Base-by-base conservation (phyloP, 441 rosid genomes). In the Eruca vesicaria region DNA sequence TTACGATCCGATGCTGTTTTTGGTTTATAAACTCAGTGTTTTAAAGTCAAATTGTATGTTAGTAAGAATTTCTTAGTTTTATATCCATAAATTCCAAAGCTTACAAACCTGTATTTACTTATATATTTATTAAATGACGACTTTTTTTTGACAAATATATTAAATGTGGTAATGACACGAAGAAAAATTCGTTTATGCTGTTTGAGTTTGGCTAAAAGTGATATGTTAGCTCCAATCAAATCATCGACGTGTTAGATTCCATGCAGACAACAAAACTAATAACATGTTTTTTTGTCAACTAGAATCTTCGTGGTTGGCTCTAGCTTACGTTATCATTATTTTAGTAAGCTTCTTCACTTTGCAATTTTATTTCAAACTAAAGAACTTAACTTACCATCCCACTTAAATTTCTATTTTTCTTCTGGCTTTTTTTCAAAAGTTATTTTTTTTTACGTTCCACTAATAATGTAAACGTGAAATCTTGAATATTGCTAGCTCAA, bases 171-270 rank as follows among this genome's bases (percentile, higher is more conserved):
- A 18, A 12, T 29, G 62, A 53, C 62, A 33, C 19, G 53, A 50
- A 50, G n/a, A 26, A 16, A 63, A 26, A 23, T 72, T 63, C 1
- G 28, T 14, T 15, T 16, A 18, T 7, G 26, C 31, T 50, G 29
- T 73, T 74, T 43, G 19, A 41, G 66, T 74, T 64, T 32, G 60
- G 66, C 48, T 64, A 66, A 66, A 73, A 74, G 61, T 68, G 14
- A 66, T 72, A 50, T 50, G 68, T 33, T 50, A 71, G 36, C 66
- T 31, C 53, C 68, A 53, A 68, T 59, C 56, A 68, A 68, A 62
- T 68, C 63, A 68, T 60, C 74, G 23, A 75, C 74, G 74, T 68
- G 79, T 75, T 75, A 75, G 28, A 75, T 75, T 75, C 74, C 62
- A 68, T 62, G 57, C 26, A 61, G 43, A 68, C 63, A 67, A 16